These are phyloP conservation scores for Neopestalotiopsis rosae DNA, from an alignment of 2,329 filamentous ascomycete genomes.

Conservation along the genomic window DNA sequence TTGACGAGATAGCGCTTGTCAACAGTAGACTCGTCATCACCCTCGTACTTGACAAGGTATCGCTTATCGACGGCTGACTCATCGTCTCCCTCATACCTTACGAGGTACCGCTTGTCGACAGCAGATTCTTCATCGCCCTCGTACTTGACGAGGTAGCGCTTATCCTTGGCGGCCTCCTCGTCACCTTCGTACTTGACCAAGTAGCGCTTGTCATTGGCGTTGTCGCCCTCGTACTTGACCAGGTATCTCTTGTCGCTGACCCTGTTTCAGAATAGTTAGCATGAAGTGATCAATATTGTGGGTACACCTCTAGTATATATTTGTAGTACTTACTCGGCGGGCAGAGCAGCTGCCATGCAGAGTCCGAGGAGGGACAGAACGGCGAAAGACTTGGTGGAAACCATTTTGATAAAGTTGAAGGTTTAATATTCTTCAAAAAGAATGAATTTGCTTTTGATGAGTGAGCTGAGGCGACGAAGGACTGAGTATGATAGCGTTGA, in stretches of 20 bases:
- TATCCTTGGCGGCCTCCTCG: neutral
- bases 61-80: neutral
- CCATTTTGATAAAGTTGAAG: neutral
- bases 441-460: neutral
- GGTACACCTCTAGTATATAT: neutral
- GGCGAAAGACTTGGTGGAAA: neutral
- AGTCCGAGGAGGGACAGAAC: neutral
- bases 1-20: neutral
- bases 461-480: neutral
- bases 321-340: neutral
- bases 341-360: neutral
- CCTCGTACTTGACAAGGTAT: neutral
- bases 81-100: neutral
- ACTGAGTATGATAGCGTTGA: neutral
- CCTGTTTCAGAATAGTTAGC: neutral
- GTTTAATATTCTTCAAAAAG: neutral
- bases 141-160: neutral
- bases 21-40: neutral
- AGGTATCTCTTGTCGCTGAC: neutral
- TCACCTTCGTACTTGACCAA: slow-evolving; percentile 3
- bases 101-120: neutral
- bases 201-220: neutral
- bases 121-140: neutral
- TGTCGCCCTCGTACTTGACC: neutral
- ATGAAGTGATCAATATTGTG: neutral